Conservation (phyloP, 1,284 basidiomycete genomes). For the Vanrija pseudolonga region DNA sequence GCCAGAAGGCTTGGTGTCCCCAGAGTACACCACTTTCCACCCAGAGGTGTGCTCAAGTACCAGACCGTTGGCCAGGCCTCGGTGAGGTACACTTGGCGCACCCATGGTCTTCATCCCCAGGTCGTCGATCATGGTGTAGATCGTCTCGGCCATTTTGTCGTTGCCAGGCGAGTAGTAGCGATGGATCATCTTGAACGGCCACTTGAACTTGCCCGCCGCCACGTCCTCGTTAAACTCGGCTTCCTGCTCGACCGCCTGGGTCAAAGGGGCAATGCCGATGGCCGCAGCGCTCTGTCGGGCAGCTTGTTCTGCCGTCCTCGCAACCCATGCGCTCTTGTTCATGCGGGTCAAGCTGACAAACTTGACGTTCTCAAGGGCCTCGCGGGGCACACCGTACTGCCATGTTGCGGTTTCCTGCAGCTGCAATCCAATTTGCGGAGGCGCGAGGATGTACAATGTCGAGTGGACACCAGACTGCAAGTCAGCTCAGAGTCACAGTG, state of each 20-base stretch:
- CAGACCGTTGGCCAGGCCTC: conserved; percentile 65
- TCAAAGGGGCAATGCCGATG: too few species aligned
- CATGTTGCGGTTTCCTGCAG: conserved; percentile 48
- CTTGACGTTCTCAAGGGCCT: conserved; percentile 37
- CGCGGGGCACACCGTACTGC: conserved; percentile 24
- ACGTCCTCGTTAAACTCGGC: conserved; percentile 11
- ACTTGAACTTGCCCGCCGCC: conserved; percentile 15
- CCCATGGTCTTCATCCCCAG: conserved; percentile 50
- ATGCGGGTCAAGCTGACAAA: conserved; percentile 34
- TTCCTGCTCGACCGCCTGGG: neutral
- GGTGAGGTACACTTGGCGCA: conserved; percentile 70
- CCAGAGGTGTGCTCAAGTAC: conserved; percentile 65
- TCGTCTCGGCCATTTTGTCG: neutral
- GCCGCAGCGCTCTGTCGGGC: neutral
- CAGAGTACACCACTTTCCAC: conserved; percentile 83
- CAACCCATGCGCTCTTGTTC: neutral
- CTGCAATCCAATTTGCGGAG: conserved; percentile 40
- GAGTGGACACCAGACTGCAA: conserved; percentile 27
- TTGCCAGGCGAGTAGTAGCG: conserved; percentile 1
- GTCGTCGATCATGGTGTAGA: conserved; percentile 13
- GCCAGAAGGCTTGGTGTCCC: conserved; percentile 77
- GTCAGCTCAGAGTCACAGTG: neutral
- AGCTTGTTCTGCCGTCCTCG: neutral
- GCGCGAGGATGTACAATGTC: conserved; percentile 64
- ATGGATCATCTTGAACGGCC: conserved; percentile 21